Base-by-base conservation (phyloP, 1,284 basidiomycete genomes). In the Heterobasidion annosum region DNA sequence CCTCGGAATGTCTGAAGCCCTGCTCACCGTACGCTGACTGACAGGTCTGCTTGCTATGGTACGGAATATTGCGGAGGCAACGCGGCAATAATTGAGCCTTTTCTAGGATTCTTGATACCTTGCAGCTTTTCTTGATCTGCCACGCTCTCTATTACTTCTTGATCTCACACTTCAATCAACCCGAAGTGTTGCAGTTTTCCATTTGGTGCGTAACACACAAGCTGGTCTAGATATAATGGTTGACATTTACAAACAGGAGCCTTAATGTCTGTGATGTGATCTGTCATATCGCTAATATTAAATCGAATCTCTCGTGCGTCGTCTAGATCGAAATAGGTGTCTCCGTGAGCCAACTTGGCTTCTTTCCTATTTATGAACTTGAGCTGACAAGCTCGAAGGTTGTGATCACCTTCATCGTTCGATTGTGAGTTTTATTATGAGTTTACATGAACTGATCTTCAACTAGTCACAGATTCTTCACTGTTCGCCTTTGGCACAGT, bases 401-500 rank as follows among this genome's bases (percentile, higher is more conserved):
- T 32, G 48, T 55, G 6, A 47, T 50, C 25, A 57, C 54, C 13
- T 57, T 55, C 34, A 37, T 50, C n/a, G 54, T 57, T 35, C 56
- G 51, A 19, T 54, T 42, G 56, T 57, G 15, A 12, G 52, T 37
- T 8, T 33, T 2, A 32, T 16, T 8, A 33, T 19, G 8, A 12
- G 8, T 19, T 16, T 16, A 9, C 35, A 13, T 15, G 15, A 40
- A 13, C 35, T 13, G 12, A 13, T 18, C 10, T 9, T 16, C 13
- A 9, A 25, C 15, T 37, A 10, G 12, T 45, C 34, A 32, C 32
- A 53, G 54, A 25, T 57, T 57, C 37, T 55, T 57, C 48, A 50
- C 51, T 33, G 44, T 47, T 37, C 56, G 56, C 12, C 12, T 57
- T 13, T 57, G 56, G 56, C 51, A 57, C 34, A 46, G 56, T 57